Conservation (phyloP, 2,329 filamentous ascomycete species). For the Beauveria sp. region DNA sequence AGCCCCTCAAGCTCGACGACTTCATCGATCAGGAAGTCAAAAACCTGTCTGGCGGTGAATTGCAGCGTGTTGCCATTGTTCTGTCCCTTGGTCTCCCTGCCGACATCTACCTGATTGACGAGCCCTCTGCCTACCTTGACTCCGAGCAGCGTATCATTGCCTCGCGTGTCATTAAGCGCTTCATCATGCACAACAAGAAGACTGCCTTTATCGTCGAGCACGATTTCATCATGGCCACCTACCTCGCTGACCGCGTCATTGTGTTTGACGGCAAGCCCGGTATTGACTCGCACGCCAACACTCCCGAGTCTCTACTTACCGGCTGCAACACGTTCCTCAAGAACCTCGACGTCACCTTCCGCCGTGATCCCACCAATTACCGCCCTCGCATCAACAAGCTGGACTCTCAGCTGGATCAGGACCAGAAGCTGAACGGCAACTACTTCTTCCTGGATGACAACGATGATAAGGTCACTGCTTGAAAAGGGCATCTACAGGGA, state of each 20-base stretch:
- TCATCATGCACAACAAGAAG: constrained; percentile 99
- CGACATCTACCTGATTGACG: constrained; percentile 97
- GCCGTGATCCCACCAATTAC: constrained; percentile 92
- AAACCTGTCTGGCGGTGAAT: constrained; percentile 97
- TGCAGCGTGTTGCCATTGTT: constrained; percentile 98
- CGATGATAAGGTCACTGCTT: constrained; percentile 41
- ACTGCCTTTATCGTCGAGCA: constrained; percentile 99
- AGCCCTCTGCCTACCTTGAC: constrained; percentile 94
- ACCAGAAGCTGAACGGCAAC: constrained; percentile 90
- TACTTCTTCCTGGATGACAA: constrained; percentile 95
- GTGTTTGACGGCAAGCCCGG: constrained; percentile 95
- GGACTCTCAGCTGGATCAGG: constrained; percentile 91
- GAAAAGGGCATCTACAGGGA: constrained; percentile 44
- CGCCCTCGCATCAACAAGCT: constrained; percentile 97
- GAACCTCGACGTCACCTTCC: constrained; percentile 97
- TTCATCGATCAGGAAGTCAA: constrained; percentile 99
- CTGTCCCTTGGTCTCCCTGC: constrained; percentile 91
- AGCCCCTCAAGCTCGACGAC: constrained; percentile 97
- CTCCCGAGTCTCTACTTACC: constrained; percentile 83
- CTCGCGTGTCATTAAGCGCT: constrained; percentile 95
- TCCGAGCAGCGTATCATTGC: constrained; percentile 98
- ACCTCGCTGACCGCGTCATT: constrained; percentile 84
- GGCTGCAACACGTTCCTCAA: constrained; percentile 96
- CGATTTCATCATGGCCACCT: constrained; percentile 94
- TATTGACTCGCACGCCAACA: constrained; percentile 78